A percentile compares a stretch with the other conserved stretches of the same genome.
phyloP scores from a whole-genome alignment of 495 filamentous ascomycete genomes.

The Podospora anserina region DNA sequence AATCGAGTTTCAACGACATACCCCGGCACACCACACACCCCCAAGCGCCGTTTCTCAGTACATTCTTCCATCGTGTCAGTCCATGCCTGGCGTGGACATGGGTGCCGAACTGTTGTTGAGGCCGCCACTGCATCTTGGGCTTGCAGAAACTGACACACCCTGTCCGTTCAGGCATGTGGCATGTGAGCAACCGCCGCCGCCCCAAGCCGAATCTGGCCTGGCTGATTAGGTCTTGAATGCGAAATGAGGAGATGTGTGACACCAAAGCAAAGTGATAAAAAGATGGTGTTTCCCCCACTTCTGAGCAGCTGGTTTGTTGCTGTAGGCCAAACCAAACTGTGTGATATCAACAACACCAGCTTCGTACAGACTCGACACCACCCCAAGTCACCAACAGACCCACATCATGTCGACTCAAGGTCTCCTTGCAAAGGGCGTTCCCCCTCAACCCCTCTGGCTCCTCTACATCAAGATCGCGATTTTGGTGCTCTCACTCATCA shows the following conservation, averaged over 20 bases:
- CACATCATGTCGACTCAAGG: conserved; percentile 29
- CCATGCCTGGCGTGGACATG: neutral
- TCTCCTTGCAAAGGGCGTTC: conserved; percentile 33
- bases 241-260: conserved; percentile 16
- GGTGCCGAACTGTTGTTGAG: conserved; percentile 1
- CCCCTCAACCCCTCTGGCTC: conserved; percentile 33
- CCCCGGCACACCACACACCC: neutral
- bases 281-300: neutral
- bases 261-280: conserved; percentile 1
- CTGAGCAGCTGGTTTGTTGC: neutral
- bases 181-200: neutral
- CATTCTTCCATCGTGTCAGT: neutral
- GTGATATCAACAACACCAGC: neutral
- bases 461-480: conserved; percentile 35
- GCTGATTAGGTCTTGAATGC: conserved; percentile 13
- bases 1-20: neutral
- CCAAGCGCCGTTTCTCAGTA: neutral
- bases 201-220: neutral
- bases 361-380: neutral
- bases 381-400: neutral
- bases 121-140: conserved; percentile 8
- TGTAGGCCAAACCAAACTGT: neutral
- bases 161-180: neutral
- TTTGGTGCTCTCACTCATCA: conserved; percentile 36
- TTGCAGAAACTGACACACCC: neutral